phyloP scores from a whole-genome alignment of 768 basidiomycete genomes.

The Pluteus cervinus region DNA sequence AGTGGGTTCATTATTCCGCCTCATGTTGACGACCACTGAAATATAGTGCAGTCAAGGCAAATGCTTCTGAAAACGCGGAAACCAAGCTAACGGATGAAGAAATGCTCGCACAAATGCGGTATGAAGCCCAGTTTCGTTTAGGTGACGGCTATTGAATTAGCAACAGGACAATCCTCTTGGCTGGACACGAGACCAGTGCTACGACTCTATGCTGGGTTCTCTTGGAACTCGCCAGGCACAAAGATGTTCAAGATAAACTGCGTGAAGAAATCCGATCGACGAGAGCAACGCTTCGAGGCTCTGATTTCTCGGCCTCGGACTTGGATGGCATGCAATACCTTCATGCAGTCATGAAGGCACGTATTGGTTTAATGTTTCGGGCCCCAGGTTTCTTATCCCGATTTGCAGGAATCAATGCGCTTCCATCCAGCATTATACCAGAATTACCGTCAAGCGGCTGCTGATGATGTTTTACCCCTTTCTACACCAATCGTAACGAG shows the following conservation, averaged over 20 bases:
- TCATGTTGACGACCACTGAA: conserved; percentile 7
- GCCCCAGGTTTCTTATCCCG: not conserved
- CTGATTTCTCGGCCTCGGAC: conserved; percentile 39
- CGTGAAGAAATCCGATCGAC: conserved; percentile 50
- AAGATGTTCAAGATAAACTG: conserved; percentile 51
- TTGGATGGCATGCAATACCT: conserved; percentile 46
- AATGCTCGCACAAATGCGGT: conserved; percentile 35
- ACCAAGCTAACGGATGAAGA: conserved; percentile 32
- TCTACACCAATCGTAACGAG: conserved; percentile 42
- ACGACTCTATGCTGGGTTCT: conserved; percentile 56
- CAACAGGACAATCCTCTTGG: conserved; percentile 38
- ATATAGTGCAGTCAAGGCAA: conserved; percentile 32
- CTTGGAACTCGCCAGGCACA: conserved; percentile 53
- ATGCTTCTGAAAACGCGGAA: conserved; percentile 30
- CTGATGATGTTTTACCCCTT: conserved; percentile 56
- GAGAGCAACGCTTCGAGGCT: conserved; percentile 26
- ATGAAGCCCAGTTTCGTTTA: no score
- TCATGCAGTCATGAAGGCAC: conserved; percentile 41
- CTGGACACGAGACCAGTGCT: conserved; percentile 59
- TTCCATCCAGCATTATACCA: conserved; percentile 48
- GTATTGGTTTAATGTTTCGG: conserved; percentile 1
- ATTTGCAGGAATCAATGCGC: conserved; percentile 42
- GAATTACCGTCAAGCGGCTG: conserved; percentile 42
- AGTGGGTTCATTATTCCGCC: conserved; percentile 25
- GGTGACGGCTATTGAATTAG: not conserved